Base-by-base conservation (phyloP, 345 rosid species). In the Gossypium rotundifolium region DNA sequence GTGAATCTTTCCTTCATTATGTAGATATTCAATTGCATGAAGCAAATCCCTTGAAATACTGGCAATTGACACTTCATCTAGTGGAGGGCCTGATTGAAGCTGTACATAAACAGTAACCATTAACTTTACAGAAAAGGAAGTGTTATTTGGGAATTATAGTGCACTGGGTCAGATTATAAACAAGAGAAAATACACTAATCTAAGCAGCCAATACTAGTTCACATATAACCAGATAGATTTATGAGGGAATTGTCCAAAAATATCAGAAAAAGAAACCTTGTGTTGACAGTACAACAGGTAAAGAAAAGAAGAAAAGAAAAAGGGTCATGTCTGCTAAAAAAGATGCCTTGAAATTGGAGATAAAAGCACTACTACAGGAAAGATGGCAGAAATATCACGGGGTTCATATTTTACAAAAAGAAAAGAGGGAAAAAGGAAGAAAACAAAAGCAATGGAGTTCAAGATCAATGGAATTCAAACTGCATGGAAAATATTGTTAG, bases 11-110 rank as follows among this genome's bases (percentile, higher is more conserved):
- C 98, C 95, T 81, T 96, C 98, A 59, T 76, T 81, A 78, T 96
- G 99, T 75, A 96, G 87, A 82, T 96, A 96, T 79, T 96, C 99
- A 81, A 96, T 78, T 70, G 99, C 99, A 82, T 88, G 97, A 81
- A 96, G 91, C 87, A 96, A 88, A 82, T 91, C 98, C 44, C 97
- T 91, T 67, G 94, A 82, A 78, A 96, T 93, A 85, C 85, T 93
- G 71, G 91, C 92, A 81, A 93, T 96, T 81, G 99, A 96, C 75
- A 80, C 80, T 87, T 96, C 99, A 79, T 93, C 97, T 72, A 93
- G 78, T 5, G 98, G 99, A 62, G 85, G 88, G 57, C 97, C 98
- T 25, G 98, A 87, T 69, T 93, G 99, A 72, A 96, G 93, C 99
- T 96, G 90, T 78, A 85, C 38, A 72, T 73, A 73, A 4, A 78